These are phyloP conservation scores for Vitis vinifera DNA, from an alignment of 164 flowering plant genomes.

Conservation along the genomic window ASM3070453v1 NC_081815.1:19230501-19231000, in stretches of 20 bases:
- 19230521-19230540: slow-evolving; percentile 44
- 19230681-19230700: not conserved
- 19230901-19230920: slow-evolving; percentile 40
- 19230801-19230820: slow-evolving; percentile 50
- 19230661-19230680: not conserved
- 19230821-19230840: slow-evolving; percentile 45
- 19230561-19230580: slow-evolving; percentile 34
- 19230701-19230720: not conserved
- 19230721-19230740: not conserved
- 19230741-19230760: slow-evolving; percentile 31
- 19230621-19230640: slow-evolving; percentile 47
- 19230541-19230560: slow-evolving; percentile 45
- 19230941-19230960: not conserved
- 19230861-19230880: slow-evolving; percentile 61
- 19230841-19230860: slow-evolving; percentile 54
- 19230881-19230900: slow-evolving; percentile 58
- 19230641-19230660: not conserved
- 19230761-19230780: slow-evolving; percentile 34
- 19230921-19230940: slow-evolving; percentile 32
- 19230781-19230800: slow-evolving; percentile 36
- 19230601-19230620: slow-evolving; percentile 53
- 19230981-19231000: not conserved
- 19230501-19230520: slow-evolving; percentile 36
- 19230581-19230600: slow-evolving; percentile 47
- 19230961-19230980: not conserved